Evolutionary conservation across 148 eudicot species (phyloP).

Genomic region (Chenopodium album): DNA sequence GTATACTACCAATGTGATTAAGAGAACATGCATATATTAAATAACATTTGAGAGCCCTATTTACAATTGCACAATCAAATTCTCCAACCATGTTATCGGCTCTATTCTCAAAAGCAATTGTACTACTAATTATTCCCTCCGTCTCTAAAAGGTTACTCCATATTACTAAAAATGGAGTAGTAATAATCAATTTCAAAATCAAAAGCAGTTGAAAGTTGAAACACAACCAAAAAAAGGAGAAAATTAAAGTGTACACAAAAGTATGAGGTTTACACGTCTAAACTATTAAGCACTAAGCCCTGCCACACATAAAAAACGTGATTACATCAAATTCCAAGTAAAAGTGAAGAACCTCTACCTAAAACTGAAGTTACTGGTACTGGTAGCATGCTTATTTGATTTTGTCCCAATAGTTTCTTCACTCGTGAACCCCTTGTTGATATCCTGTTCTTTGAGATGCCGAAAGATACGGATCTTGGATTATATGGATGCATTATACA

Average conservation of each 20-base stretch:
- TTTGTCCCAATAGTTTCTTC: neutral
- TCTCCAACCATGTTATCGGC: too few species aligned
- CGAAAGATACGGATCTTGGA: conserved; percentile 6
- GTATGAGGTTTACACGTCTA: neutral
- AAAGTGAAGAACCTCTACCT: neutral
- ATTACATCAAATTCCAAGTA: neutral
- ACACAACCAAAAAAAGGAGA: neutral
- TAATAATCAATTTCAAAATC: too few species aligned
- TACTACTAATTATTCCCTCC: too few species aligned
- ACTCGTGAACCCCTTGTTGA: neutral
- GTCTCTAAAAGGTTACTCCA: too few species aligned
- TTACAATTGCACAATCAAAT: too few species aligned
- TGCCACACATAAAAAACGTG: neutral
- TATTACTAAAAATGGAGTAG: too few species aligned
- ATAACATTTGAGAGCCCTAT: too few species aligned
- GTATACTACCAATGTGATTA: too few species aligned
- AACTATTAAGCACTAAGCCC: neutral
- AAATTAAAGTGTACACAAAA: neutral
- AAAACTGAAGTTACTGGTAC: neutral
- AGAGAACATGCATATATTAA: too few species aligned
- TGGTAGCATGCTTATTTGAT: neutral
- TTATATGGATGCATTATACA: neutral
- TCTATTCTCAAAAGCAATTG: too few species aligned
- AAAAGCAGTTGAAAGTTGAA: neutral
- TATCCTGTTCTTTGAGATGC: neutral